Base-by-base conservation (phyloP, 768 basidiomycete species). In the Holtermanniella nyarrowii region DNA sequence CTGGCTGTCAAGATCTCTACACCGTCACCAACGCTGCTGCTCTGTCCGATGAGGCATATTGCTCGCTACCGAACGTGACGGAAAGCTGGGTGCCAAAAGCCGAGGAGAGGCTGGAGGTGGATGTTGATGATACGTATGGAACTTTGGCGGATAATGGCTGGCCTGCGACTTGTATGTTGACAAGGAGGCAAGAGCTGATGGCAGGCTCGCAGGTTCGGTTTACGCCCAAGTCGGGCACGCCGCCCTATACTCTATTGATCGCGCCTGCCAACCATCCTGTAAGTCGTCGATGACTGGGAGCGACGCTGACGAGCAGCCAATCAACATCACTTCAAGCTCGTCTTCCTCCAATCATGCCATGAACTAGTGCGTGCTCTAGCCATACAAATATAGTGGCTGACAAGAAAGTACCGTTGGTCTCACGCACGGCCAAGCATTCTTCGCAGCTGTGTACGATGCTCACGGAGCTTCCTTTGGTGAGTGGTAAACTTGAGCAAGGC, bases 401-500 rank as follows among this genome's bases (percentile, higher is more conserved):
- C 31, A 37, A 37, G 31, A 37, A 7, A 37, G 31, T 16, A 37
- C 31, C 10, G 31, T 37, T 7, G 10, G 25, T 21, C 27, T 26
- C 20, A 61, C 63, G 2, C 63, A 65, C 48, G 63, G 63, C 21
- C 60, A 65, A 54, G 55, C 63, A 21, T 65, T 65, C 56, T 56
- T 65, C 48, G 50, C 58, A 14, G 58, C 42, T 10, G 41, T 65
- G 10, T 65, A 50, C 46, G 63, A 65, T 26, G 57, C 58, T 2
- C 44, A 49, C 3, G 60, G 60, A 13, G 59, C 57, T 16, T 56
- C 54, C 21, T 65, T 55, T 49, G 16, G 31, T 37, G 31, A 7
- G 31, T 37, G 31, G 31, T 37, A 37, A 16, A 37, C 10, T 16
- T 37, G 31, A 37, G 16, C 31, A 37, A 16, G 16, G 31, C 31